Percentiles rank a stretch among this genome's conserved stretches.
phyloP scores from a whole-genome alignment of 768 basidiomycete species.

The Suillus occidentalis region DNA sequence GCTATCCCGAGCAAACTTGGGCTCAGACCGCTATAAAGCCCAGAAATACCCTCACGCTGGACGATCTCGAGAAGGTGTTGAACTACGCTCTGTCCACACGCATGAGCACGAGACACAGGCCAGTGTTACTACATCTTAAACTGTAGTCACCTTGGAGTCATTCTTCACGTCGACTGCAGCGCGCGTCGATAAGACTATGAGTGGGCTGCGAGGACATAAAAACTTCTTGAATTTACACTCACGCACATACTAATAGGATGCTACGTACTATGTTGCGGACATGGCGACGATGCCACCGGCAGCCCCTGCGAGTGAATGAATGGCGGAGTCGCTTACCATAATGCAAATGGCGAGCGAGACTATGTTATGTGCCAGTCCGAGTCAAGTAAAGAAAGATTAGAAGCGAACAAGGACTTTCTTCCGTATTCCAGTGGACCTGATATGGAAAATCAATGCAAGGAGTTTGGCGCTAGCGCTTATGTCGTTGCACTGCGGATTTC shows the following conservation, averaged over 20 bases:
- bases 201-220: slow-evolving; percentile 54
- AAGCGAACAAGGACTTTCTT: background rate
- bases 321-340: slow-evolving; percentile 71
- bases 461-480: background rate
- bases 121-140: slow-evolving; percentile 1
- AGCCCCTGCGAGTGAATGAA: slow-evolving; percentile 88
- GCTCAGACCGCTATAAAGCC: slow-evolving; percentile 84
- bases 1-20: slow-evolving; percentile 90
- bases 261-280: slow-evolving; percentile 79
- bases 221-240: background rate
- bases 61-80: slow-evolving; percentile 73
- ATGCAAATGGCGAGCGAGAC: background rate
- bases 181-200: slow-evolving; percentile 89
- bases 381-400: background rate
- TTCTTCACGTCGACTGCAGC: slow-evolving; percentile 88
- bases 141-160: slow-evolving; percentile 59
- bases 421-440: background rate
- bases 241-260: background rate
- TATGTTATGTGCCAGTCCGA: background rate
- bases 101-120: slow-evolving; percentile 5
- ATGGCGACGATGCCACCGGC: slow-evolving; percentile 89
- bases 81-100: slow-evolving; percentile 50
- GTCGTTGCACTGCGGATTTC: background rate
- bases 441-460: background rate
- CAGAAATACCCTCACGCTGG: slow-evolving; percentile 79